A percentile compares a stretch with the other conserved stretches of the same genome.
phyloP scores from a whole-genome alignment of 208 protist species.

The Trypanosomatidae sp. region DNA sequence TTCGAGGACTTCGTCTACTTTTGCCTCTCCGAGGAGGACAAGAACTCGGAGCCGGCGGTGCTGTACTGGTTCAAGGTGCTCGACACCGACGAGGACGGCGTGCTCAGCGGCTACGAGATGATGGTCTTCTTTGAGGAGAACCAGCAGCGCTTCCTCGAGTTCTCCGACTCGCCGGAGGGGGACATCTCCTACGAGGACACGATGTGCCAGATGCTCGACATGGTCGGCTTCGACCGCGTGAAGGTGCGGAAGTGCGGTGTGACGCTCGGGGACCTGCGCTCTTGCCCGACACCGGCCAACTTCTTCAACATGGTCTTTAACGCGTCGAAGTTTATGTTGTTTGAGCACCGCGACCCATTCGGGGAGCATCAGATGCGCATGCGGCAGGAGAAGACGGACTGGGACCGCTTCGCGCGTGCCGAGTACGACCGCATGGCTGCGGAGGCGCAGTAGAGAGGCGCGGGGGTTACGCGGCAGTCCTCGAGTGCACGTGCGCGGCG shows the following conservation, averaged over 20 bases:
- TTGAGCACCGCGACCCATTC: slow-evolving; percentile 93
- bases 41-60: slow-evolving; percentile 85
- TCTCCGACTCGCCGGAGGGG: slow-evolving; percentile 64
- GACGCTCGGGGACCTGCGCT: slow-evolving; percentile 84
- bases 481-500: too few relatives aligned
- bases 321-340: slow-evolving; percentile 92
- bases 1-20: slow-evolving; percentile 98
- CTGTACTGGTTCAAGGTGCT: slow-evolving; percentile 96
- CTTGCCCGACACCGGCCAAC: slow-evolving; percentile 65
- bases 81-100: slow-evolving; percentile 95
- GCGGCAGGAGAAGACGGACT: slow-evolving; percentile 77
- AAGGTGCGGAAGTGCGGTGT: slow-evolving; percentile 61
- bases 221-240: slow-evolving; percentile 78
- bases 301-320: slow-evolving; percentile 96
- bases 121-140: slow-evolving; percentile 93
- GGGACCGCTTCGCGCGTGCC: slow-evolving; percentile 92
- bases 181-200: slow-evolving; percentile 86
- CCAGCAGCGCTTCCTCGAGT: slow-evolving; percentile 66
- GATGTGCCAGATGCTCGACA: slow-evolving; percentile 94
- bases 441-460: slow-evolving; percentile 79
- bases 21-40: slow-evolving; percentile 96
- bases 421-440: slow-evolving; percentile 93
- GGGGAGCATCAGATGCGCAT: slow-evolving; percentile 76
- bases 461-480: too few relatives aligned
- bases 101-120: slow-evolving; percentile 94